Percentiles rank a stretch among this genome's conserved stretches.
Evolutionary conservation across 257 asterid species (phyloP).

Genomic region (Solanum dulcamara): DNA sequence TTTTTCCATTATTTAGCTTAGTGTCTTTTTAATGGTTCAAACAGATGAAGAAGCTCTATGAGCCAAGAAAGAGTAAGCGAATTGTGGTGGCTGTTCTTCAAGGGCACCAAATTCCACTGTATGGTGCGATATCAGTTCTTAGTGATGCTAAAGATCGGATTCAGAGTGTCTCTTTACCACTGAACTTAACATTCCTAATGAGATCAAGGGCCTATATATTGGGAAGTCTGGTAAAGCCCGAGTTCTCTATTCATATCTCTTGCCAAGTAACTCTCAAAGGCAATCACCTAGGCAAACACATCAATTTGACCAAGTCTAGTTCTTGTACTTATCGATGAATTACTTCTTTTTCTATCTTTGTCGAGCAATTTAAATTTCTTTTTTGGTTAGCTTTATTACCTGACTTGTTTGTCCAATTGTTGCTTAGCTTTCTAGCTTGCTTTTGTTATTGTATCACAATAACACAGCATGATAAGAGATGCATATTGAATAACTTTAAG

Average conservation of each 20-base stretch:
- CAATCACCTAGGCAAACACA: slow-evolving; percentile 45
- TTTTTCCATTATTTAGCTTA: background rate
- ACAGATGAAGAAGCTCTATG: slow-evolving; percentile 59
- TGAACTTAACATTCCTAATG: slow-evolving; percentile 56
- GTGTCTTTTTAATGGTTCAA: background rate
- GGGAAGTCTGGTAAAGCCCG: slow-evolving; percentile 70
- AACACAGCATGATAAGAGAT: no score
- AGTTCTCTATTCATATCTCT: slow-evolving; percentile 26
- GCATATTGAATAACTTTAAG: no score
- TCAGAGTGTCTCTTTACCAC: slow-evolving; percentile 39
- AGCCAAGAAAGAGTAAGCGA: slow-evolving; percentile 53
- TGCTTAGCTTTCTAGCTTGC: no score
- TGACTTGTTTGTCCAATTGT: background rate
- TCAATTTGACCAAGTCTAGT: slow-evolving; percentile 23
- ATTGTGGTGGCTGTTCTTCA: slow-evolving; percentile 34
- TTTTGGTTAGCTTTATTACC: no score
- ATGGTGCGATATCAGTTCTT: slow-evolving; percentile 64
- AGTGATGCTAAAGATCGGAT: slow-evolving; percentile 20
- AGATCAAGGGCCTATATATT: slow-evolving; percentile 70
- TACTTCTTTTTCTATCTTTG: background rate
- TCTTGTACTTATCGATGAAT: slow-evolving; percentile 43
- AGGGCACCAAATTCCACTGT: slow-evolving; percentile 78
- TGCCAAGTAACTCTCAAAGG: slow-evolving; percentile 51
- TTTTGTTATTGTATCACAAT: no score
- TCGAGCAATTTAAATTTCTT: background rate